A percentile compares a stretch with the other conserved stretches of the same genome.
These are phyloP conservation scores for Quercus agrifolia DNA, from an alignment of 306 rosid genomes.

Conservation along the genomic window DNA sequence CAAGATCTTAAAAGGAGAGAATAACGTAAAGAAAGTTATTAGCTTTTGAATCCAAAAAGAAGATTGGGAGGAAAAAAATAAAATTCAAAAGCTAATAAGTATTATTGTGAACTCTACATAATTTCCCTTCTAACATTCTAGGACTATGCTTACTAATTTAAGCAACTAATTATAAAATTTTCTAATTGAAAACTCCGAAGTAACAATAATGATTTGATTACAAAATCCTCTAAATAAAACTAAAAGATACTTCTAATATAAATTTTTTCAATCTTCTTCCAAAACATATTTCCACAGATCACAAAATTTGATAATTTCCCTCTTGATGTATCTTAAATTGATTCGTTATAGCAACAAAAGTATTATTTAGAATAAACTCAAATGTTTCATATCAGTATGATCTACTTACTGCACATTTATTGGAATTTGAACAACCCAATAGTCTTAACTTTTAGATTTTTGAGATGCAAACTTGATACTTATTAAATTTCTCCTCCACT, in stretches of 20 bases:
- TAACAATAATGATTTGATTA: not conserved
- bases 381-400: not conserved
- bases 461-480: not conserved
- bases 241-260: not conserved
- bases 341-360: not conserved
- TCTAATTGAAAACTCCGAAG: not conserved
- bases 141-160: too few species aligned
- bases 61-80: not conserved
- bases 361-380: not conserved
- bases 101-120: not conserved
- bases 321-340: not conserved
- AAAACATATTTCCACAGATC: not conserved
- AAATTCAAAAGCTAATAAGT: not conserved
- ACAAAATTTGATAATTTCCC: not conserved
- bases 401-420: not conserved
- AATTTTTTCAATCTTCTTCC: not conserved
- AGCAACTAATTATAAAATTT: not conserved
- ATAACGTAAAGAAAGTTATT: too few species aligned
- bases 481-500: not conserved
- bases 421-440: not conserved
- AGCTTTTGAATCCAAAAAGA: too few species aligned
- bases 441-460: not conserved
- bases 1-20: too few species aligned
- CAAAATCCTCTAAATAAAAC: not conserved
- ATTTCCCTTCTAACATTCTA: too few species aligned